Conservation (phyloP, 2,329 filamentous ascomycete genomes). For the Calonectria honghensis region DNA sequence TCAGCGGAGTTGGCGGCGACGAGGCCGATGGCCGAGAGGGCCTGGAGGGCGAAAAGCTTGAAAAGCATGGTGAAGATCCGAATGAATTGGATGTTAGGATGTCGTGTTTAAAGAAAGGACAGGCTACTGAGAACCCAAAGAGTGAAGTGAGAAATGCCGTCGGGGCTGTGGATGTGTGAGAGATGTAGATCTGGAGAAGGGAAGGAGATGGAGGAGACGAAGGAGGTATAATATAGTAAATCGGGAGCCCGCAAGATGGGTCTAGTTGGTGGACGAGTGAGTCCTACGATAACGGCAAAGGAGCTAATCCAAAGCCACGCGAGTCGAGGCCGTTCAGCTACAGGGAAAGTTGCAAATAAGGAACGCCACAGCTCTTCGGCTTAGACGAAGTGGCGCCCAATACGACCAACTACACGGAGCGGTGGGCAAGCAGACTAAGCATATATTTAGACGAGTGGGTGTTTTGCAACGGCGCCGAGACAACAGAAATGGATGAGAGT, state of each 20-base stretch:
- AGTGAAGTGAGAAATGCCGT: slow-evolving; percentile 5
- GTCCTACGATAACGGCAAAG: not conserved
- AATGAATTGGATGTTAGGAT: not conserved
- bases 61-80: slow-evolving; percentile 6
- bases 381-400: slow-evolving; percentile 2
- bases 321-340: slow-evolving; percentile 8
- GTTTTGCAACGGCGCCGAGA: not conserved
- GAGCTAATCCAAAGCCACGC: not conserved
- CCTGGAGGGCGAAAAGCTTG: slow-evolving; percentile 5
- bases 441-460: not conserved
- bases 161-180: slow-evolving; percentile 4
- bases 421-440: slow-evolving; percentile 1
- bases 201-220: not conserved
- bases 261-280: not conserved
- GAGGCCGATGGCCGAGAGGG: slow-evolving; percentile 2
- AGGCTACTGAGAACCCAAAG: not conserved
- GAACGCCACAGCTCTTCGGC: not conserved
- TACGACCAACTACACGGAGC: not conserved
- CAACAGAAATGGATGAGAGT: not conserved
- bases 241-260: not conserved
- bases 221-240: slow-evolving; percentile 5
- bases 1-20: slow-evolving; percentile 6
- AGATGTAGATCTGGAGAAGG: not conserved
- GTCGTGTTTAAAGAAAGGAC: slow-evolving; percentile 3
- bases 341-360: slow-evolving; percentile 7